phyloP scores from a whole-genome alignment of 768 basidiomycete species.

The Russula ochroleuca region DNA sequence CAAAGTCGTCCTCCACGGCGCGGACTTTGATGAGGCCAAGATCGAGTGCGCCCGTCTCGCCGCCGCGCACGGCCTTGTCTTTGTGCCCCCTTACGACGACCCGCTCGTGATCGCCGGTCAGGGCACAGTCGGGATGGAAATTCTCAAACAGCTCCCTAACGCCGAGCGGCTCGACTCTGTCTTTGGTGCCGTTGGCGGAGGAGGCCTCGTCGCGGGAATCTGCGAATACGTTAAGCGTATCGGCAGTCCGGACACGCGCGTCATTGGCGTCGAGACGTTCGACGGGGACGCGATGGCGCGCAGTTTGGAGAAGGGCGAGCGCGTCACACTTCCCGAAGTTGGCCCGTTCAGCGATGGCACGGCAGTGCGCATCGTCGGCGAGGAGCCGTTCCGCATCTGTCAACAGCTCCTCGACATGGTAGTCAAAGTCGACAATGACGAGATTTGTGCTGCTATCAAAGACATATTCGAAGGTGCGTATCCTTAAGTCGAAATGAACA shows the following conservation, averaged over 20 bases:
- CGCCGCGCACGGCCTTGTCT: slow-evolving; percentile 66
- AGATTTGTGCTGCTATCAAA: slow-evolving; percentile 97
- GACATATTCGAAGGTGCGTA: slow-evolving; percentile 91
- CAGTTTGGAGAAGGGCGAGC: slow-evolving; percentile 75
- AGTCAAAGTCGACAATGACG: slow-evolving; percentile 87
- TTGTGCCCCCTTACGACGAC: slow-evolving; percentile 97
- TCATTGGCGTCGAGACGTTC: slow-evolving; percentile 89
- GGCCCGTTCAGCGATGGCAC: slow-evolving; percentile 98
- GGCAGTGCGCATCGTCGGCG: slow-evolving; percentile 92
- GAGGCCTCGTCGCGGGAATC: slow-evolving; percentile 89
- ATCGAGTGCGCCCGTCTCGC: slow-evolving; percentile 88
- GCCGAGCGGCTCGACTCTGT: slow-evolving; percentile 77
- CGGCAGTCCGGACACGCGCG: slow-evolving; percentile 73
- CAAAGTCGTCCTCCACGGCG: slow-evolving; percentile 87
- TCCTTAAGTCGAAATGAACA: background rate
- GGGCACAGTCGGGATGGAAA: slow-evolving; percentile 92
- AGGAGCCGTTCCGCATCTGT: slow-evolving; percentile 92
- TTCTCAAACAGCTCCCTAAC: slow-evolving; percentile 80
- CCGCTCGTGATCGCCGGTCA: slow-evolving; percentile 97
- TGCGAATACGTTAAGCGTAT: slow-evolving; percentile 90
- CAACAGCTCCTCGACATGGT: slow-evolving; percentile 76
- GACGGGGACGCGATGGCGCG: slow-evolving; percentile 93
- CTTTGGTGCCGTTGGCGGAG: slow-evolving; percentile 91
- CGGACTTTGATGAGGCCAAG: slow-evolving; percentile 96
- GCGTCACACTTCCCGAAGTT: slow-evolving; percentile 81